Base-by-base conservation (phyloP, 257 asterid species). In the Striga asiatica region DNA sequence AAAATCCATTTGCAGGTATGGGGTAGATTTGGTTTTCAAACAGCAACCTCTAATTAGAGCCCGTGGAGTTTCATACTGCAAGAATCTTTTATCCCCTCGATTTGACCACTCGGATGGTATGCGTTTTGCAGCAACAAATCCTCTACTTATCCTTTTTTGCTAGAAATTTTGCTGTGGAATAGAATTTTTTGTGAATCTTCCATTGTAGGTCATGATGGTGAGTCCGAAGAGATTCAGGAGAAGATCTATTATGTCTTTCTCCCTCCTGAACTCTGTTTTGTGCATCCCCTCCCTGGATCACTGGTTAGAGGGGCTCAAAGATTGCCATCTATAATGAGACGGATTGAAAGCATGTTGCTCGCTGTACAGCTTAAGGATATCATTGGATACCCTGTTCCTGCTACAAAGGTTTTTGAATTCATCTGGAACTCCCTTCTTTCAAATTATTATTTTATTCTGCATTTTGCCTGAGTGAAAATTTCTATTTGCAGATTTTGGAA, bases 41-140 rank as follows among this genome's bases (percentile, higher is more conserved):
- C 73, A 81, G 20, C 99, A 84, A 58, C 91, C 99, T 65, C 78
- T 88, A 48, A 81, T 92, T 66, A 81, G 95, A 78, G 94, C 91
- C 47, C 94, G 97, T 6, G 97, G 99, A 70, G 97, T 92, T 71
- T 88, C 99, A 23, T 92, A 92, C 65, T 88, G 97, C 95, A 92
- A 88, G 76, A 88, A 88, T 76, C 91, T 92, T 66, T 77, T 92
- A 52, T 88, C 95, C 23, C 99, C 97, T 28, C 77, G 97, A 55
- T 92, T 84, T 63, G 98, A 92, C 70, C 94, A 84, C 72, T 80
- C 88, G 51, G 97, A 82, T 62, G 89, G 97, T 79, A 74, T 49
- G 79, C 21, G 48, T 28, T 42, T 50, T 46, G 42, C 41, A 18
- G 12, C 46, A 49, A 42, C 43, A 50, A 47, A 59, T n/a, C 41